Evolutionary conservation across 805 yeast species (phyloP).

Genomic region (Pichia eremophila): DNA sequence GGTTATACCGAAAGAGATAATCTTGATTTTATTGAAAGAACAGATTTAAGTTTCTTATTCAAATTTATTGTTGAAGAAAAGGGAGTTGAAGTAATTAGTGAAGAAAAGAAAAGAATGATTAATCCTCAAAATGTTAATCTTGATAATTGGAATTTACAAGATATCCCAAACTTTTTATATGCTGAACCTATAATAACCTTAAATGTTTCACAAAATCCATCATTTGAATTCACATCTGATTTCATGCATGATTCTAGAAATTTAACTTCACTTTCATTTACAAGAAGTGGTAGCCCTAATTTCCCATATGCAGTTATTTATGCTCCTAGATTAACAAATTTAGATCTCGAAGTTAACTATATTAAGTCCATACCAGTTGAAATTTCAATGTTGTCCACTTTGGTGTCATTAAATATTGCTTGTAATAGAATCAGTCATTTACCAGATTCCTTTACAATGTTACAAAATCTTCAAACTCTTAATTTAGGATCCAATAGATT

Average conservation of each 20-base stretch:
- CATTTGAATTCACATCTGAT: conserved; percentile 73
- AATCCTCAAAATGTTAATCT: conserved; percentile 69
- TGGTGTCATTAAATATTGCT: conserved; percentile 56
- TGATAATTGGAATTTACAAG: conserved; percentile 63
- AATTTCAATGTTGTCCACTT: conserved; percentile 41
- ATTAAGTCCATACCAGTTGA: conserved; percentile 53
- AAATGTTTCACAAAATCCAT: conserved; percentile 81
- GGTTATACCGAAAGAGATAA: conserved; percentile 78
- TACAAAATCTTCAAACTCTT: conserved; percentile 46
- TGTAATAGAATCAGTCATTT: conserved; percentile 62
- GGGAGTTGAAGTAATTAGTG: conserved; percentile 32
- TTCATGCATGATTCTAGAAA: conserved; percentile 75
- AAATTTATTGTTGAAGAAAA: conserved; percentile 73
- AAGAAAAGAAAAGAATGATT: conserved; percentile 30
- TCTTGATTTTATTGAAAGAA: conserved; percentile 69
- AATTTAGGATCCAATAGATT: conserved; percentile 77
- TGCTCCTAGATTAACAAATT: conserved; percentile 53
- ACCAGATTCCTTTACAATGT: conserved; percentile 51
- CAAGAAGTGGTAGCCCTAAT: conserved; percentile 59
- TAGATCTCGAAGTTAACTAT: conserved; percentile 74
- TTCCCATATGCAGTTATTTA: conserved; percentile 70
- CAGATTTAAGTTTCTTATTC: conserved; percentile 73
- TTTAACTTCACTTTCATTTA: conserved; percentile 55
- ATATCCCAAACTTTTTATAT: conserved; percentile 76
- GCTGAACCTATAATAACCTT: conserved; percentile 73